Conservation (phyloP, 805 yeast genomes). For the Starmerella stigmatis region DNA sequence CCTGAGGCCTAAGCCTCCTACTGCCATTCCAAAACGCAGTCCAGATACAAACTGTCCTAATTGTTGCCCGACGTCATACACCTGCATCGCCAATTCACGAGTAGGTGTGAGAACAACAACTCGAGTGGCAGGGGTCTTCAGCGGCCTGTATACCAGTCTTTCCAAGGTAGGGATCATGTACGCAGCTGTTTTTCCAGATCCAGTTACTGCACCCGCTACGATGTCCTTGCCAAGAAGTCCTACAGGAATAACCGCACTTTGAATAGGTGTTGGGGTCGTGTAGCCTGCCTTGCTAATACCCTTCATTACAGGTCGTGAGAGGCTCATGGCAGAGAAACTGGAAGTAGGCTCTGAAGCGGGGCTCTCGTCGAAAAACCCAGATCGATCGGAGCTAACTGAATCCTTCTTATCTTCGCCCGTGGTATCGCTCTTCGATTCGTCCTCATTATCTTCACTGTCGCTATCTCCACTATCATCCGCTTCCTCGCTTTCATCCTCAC, state of each 20-base stretch:
- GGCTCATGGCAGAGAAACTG: conserved; percentile 63
- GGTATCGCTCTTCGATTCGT: conserved; percentile 30
- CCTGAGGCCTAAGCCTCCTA: conserved; percentile 92
- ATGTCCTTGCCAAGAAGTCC: conserved; percentile 90
- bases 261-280: conserved; percentile 86
- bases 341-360: conserved; percentile 38
- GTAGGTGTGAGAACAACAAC: conserved; percentile 91
- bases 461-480: conserved; percentile 13
- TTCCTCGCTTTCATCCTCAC: conserved; percentile 31
- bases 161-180: conserved; percentile 93
- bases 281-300: conserved; percentile 76
- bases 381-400: conserved; percentile 28
- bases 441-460: conserved; percentile 22
- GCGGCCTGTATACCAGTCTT: conserved; percentile 79
- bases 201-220: conserved; percentile 98
- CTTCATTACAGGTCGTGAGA: conserved; percentile 83
- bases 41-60: conserved; percentile 67
- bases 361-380: conserved; percentile 30
- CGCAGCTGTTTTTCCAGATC: conserved; percentile 99
- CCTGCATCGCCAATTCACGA: conserved; percentile 95
- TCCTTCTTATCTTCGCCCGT: conserved; percentile 30
- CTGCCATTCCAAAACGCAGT: conserved; percentile 85
- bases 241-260: conserved; percentile 84
- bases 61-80: conserved; percentile 82
- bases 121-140: conserved; percentile 75